phyloP scores from a whole-genome alignment of 116 monocot genomes.

The Phalaenopsis hybrid region DNA sequence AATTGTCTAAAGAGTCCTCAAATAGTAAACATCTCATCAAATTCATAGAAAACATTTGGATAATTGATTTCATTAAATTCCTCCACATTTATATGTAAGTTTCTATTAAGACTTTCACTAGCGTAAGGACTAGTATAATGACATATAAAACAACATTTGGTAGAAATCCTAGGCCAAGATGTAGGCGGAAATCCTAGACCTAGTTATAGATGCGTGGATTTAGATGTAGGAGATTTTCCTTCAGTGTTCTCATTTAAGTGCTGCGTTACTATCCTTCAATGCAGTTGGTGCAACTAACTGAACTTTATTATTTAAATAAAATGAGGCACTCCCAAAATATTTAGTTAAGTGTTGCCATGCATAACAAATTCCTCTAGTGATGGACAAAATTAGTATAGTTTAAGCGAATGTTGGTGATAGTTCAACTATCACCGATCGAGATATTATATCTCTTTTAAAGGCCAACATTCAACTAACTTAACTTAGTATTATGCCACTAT shows the following conservation, averaged over 20 bases:
- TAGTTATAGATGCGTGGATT: not conserved
- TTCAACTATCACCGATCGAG: no score
- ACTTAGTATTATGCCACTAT: no score
- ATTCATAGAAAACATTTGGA: not conserved
- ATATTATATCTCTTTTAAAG: no score
- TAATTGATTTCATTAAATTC: not conserved
- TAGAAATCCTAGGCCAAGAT: not conserved
- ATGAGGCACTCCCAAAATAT: no score
- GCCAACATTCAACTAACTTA: no score
- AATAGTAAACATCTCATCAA: no score
- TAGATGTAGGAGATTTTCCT: not conserved
- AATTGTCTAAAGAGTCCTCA: no score
- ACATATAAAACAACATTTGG: not conserved
- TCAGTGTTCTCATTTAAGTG: not conserved
- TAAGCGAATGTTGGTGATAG: no score
- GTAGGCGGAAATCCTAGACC: not conserved
- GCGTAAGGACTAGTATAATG: not conserved
- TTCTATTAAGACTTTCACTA: not conserved
- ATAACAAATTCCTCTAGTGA: no score
- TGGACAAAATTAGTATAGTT: no score
- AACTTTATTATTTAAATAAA: not conserved
- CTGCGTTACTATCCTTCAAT: not conserved
- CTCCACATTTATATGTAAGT: not conserved
- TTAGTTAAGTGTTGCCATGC: no score
- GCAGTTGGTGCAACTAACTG: not conserved